Evolutionary conservation across 2,329 filamentous ascomycete species (phyloP).

Genomic region (Alternaria brassicicola): DNA sequence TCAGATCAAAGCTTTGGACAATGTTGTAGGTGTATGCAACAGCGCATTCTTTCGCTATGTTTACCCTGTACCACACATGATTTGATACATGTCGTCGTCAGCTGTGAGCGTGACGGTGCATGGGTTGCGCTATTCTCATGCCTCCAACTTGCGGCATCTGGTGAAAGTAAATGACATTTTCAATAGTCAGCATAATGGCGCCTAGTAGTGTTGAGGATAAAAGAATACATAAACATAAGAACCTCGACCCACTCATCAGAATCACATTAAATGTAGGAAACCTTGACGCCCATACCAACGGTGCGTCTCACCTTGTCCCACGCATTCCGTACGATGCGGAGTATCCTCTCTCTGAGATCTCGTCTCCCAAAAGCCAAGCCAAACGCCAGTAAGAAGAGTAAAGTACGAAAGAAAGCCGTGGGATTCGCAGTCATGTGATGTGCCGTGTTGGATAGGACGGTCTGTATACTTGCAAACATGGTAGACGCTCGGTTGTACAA

Average conservation of each 20-base stretch:
- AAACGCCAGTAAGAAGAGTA: slow-evolving; percentile 82
- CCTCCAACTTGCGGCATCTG: background rate
- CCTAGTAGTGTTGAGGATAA: background rate
- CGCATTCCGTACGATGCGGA: slow-evolving; percentile 68
- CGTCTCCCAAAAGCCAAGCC: slow-evolving; percentile 75
- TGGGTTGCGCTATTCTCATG: too few species aligned
- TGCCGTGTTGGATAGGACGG: slow-evolving; percentile 57
- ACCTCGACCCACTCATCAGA: background rate
- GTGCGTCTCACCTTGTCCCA: slow-evolving; percentile 86
- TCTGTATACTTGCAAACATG: slow-evolving; percentile 55
- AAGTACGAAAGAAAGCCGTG: slow-evolving; percentile 62
- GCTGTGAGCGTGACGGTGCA: too few species aligned
- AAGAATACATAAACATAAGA: slow-evolving; percentile 1
- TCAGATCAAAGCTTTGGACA: background rate
- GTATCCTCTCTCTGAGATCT: slow-evolving; percentile 75
- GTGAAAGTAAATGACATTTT: background rate
- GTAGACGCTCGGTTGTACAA: slow-evolving; percentile 53
- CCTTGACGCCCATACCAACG: slow-evolving; percentile 95
- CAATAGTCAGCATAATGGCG: background rate
- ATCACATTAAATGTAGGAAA: slow-evolving; percentile 79
- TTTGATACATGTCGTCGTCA: too few species aligned
- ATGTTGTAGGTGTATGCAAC: background rate
- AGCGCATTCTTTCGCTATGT: background rate
- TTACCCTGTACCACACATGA: background rate
- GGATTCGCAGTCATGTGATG: slow-evolving; percentile 61